These are phyloP conservation scores for Amaranthus tricolor DNA, from an alignment of 179 eudicot genomes.

Conservation along the genomic window DNA sequence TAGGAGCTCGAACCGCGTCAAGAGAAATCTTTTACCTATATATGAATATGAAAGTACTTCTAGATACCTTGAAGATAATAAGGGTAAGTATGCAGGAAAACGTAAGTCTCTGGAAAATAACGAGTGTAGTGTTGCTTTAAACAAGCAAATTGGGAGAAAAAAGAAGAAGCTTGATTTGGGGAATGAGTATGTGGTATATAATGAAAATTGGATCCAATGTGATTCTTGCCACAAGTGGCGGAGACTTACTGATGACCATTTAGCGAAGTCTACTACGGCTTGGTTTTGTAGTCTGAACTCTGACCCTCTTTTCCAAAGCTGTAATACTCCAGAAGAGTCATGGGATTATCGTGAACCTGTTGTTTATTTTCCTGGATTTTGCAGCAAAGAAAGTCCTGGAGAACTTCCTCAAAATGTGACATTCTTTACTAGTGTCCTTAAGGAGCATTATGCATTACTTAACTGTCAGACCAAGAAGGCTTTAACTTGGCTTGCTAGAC, in stretches of 20 bases:
- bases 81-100: slow-evolving; percentile 31
- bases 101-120: slow-evolving; percentile 42
- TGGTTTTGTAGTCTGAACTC: slow-evolving; percentile 98
- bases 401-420: slow-evolving; percentile 68
- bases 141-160: slow-evolving; percentile 36
- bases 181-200: slow-evolving; percentile 27
- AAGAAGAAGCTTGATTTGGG: slow-evolving; percentile 33
- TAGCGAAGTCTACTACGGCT: slow-evolving; percentile 43
- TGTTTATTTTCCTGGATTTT: slow-evolving; percentile 76
- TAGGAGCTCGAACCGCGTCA: slow-evolving; percentile 43
- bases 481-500: slow-evolving; percentile 83
- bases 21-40: slow-evolving; percentile 53
- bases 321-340: slow-evolving; percentile 73
- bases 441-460: slow-evolving; percentile 60
- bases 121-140: slow-evolving; percentile 9
- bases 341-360: slow-evolving; percentile 53
- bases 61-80: slow-evolving; percentile 24
- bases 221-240: slow-evolving; percentile 95
- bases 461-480: slow-evolving; percentile 69
- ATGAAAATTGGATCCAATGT: slow-evolving; percentile 89
- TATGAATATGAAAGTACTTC: slow-evolving; percentile 40
- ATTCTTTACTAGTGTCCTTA: slow-evolving; percentile 73
- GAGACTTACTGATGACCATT: slow-evolving; percentile 47
- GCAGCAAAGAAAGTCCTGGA: slow-evolving; percentile 59
- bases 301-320: slow-evolving; percentile 61